Base-by-base conservation (phyloP, 192 early-diverging fungal genomes). In the Jimgerdemannia lactiflua region DNA sequence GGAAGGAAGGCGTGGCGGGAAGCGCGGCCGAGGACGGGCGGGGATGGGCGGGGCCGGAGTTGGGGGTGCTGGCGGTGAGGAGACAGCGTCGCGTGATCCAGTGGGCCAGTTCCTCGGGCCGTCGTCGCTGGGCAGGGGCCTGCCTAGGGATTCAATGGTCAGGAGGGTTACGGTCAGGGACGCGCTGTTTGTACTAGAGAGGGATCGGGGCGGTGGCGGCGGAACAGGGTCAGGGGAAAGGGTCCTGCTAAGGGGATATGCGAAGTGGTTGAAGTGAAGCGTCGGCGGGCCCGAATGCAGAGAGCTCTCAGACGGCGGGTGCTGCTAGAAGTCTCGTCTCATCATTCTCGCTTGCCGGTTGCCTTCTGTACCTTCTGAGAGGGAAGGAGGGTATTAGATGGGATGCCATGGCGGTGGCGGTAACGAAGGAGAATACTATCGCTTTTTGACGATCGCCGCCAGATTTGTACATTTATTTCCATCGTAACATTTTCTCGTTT, bases 121-220 rank as follows among this genome's bases (percentile, higher is more conserved):
- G 6, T 74, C 74, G 17, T 70, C 65, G 65, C 39, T 74, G 42
- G 63, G 65, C 17, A 20, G 43, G 19, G 64, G 29, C n/a, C n/a
- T 11, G 14, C 39, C 42, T 29, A 67, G 68, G 39, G 74, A 70
- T 9, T 9, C 40, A 14, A 17, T 6, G 40, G 6, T 19, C 39
- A 49, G 74, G 39, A 75, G 85, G n/a, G 86, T 94, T 9, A 92
- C 91, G 14, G 88, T 92, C 39, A 83, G 84, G 65, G 93, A 94
- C 80, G 92, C 91, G 4, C 79, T 94, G 10, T 92, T 93, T 74
- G 91, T 89, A 39, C 83, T 94, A 29, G 92, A 93, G 78, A 88
- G 89, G 4, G 92, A 94, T 77, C 77, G 78, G 71, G 84, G 81
- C 40, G 82, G 77, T 14, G 88, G 86, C 7, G 79, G 81, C 68